Base-by-base conservation (phyloP, 2,329 filamentous ascomycete species). In the Diaporthe velutina region DNA sequence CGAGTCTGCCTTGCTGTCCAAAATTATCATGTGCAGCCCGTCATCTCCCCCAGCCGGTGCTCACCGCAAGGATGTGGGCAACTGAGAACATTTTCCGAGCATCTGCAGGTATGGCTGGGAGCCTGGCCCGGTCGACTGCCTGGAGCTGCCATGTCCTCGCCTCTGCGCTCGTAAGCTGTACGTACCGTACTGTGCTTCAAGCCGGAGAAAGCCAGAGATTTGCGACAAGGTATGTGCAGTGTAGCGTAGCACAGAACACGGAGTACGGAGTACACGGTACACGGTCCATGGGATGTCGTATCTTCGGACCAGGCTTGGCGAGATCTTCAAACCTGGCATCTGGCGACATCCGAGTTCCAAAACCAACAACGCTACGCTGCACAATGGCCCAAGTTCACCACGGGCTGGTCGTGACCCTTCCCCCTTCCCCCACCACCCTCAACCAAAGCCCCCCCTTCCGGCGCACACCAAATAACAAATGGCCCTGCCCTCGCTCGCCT, bases 301-400 rank as follows among this genome's bases (percentile, higher is more conserved):
- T 50, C 45, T 67, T 52, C 45, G 45, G 64, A 52, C 64, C 64
- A 67, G 8, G 64, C 64, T 67, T 67, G 64, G 64, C 64, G 25
- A 67, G 45, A 67, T 67, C 64, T 38, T 52, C 64, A 67, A 67
- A 67, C 64, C 64, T 67, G 64, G 64, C 64, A 52, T 67, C 64
- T 67, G 64, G 64, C 64, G 48, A 68, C 64, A 68, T 68, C 64
- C 64, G 64, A 68, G 64, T 68, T 68, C 48, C 64, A 54, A 68
- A 54, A 68, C 64, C 30, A 40, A 68, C 33, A 25, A 52, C 64
- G 45, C 45, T 67, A 67, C 64, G 64, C 45, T 67, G 17, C 64
- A 52, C 64, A 38, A 67, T 52, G 40, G 60, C 60, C n/a, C 58
- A 15, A 42, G 58, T 40, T n/a, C 57, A 60, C 3, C n/a, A 30